These are phyloP conservation scores for Polychaeton citri DNA, from an alignment of 2,329 filamentous ascomycete species.

Conservation along the genomic window DNA sequence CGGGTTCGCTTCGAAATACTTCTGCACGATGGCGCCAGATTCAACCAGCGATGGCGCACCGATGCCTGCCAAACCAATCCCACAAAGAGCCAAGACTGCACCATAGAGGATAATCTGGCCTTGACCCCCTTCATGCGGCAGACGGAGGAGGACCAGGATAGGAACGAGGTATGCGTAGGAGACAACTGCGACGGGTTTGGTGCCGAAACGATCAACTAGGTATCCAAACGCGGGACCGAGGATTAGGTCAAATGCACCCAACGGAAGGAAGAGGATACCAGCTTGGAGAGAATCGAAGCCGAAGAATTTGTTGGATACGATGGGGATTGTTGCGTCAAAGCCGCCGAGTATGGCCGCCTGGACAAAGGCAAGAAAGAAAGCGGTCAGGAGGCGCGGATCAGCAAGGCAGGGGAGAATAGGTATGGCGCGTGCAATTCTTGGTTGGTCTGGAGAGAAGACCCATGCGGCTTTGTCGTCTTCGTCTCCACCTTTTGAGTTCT, in stretches of 20 bases:
- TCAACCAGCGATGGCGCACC: constrained; percentile 45
- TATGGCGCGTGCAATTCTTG: constrained; percentile 26
- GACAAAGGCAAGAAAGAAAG: constrained; percentile 28
- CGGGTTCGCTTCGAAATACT: constrained; percentile 42
- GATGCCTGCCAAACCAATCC: constrained; percentile 40
- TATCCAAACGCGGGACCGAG: constrained; percentile 35
- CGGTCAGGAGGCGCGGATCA: constrained; percentile 27
- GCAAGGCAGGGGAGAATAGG: constrained; percentile 35
- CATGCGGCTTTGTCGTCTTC: constrained; percentile 23
- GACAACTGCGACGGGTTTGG: constrained; percentile 28
- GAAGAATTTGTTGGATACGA: constrained; percentile 29
- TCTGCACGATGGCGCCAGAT: constrained; percentile 40
- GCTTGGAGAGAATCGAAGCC: constrained; percentile 30
- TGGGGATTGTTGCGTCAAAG: constrained; percentile 37
- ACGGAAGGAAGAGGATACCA: constrained; percentile 34
- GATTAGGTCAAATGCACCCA: constrained; percentile 31
- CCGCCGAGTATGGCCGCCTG: constrained; percentile 30
- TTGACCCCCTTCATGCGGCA: constrained; percentile 27
- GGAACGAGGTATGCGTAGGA: constrained; percentile 32
- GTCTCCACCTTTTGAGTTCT: constrained; percentile 9
- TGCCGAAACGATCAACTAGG: constrained; percentile 33
- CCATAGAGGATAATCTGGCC: constrained; percentile 33
- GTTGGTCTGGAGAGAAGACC: constrained; percentile 29
- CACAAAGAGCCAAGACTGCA: constrained; percentile 33
- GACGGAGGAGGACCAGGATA: constrained; percentile 28